phyloP scores from a whole-genome alignment of 805 yeast species.

The Candida coquimbonensis region DNA sequence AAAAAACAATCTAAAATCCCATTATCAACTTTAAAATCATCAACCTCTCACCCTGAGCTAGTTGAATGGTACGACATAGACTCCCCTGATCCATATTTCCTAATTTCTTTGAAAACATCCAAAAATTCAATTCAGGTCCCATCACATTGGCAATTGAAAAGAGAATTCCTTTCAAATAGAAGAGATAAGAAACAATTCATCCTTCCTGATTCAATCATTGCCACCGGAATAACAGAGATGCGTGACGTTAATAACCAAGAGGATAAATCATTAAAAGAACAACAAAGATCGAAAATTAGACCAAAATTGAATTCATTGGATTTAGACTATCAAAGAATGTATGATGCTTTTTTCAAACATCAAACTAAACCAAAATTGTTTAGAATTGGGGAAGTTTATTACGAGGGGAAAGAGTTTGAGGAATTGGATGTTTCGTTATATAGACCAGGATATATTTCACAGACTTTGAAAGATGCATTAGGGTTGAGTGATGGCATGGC shows the following conservation, averaged over 20 bases:
- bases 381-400: constrained; percentile 69
- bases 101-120: constrained; percentile 54
- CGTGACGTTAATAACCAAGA: constrained; percentile 52
- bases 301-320: constrained; percentile 85
- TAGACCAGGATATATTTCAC: constrained; percentile 66
- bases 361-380: constrained; percentile 69
- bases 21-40: constrained; percentile 58
- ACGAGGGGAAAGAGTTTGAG: constrained; percentile 64
- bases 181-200: constrained; percentile 67
- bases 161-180: constrained; percentile 63
- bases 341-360: constrained; percentile 79
- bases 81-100: constrained; percentile 67
- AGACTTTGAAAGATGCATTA: constrained; percentile 56
- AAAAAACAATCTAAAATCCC: constrained; percentile 52
- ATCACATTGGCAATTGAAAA: constrained; percentile 71
- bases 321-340: constrained; percentile 72
- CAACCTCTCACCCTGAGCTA: constrained; percentile 55
- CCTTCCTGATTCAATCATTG: constrained; percentile 69
- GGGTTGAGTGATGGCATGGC: constrained; percentile 48
- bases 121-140: constrained; percentile 76
- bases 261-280: constrained; percentile 53
- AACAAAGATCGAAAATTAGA: constrained; percentile 76
- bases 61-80: constrained; percentile 88
- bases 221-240: constrained; percentile 86
- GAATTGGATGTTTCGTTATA: constrained; percentile 36